phyloP scores from a whole-genome alignment of 306 rosid genomes.

The Trifolium subterraneum region DNA sequence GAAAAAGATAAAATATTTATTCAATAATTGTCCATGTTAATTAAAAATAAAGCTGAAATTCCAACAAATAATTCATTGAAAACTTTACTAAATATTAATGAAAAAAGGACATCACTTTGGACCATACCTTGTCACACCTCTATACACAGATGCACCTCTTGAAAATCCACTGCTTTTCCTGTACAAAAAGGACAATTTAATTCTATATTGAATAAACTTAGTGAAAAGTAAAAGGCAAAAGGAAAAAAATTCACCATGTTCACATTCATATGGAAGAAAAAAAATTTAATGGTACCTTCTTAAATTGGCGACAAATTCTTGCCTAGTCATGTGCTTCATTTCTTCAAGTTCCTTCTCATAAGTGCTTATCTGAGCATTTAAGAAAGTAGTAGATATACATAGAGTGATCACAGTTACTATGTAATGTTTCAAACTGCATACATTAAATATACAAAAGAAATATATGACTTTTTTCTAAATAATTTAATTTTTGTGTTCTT shows the following conservation, averaged over 20 bases:
- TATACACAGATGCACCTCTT: conserved; percentile 97
- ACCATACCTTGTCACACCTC: conserved; percentile 99
- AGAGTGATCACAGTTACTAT: conserved; percentile 39
- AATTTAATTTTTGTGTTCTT: neutral
- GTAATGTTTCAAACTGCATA: conserved; percentile 38
- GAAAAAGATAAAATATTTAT: conserved; percentile 43
- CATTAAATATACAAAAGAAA: conserved; percentile 22
- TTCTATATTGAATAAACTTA: conserved; percentile 20
- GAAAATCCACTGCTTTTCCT: conserved; percentile 99
- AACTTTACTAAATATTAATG: conserved; percentile 52
- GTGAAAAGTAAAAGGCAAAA: neutral
- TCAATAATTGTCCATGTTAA: conserved; percentile 46
- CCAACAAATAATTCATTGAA: conserved; percentile 56
- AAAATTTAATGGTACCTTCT: conserved; percentile 67
- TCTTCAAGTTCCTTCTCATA: conserved; percentile 94
- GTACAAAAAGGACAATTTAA: conserved; percentile 39
- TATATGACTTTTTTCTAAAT: conserved; percentile 28
- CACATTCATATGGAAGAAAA: conserved; percentile 26
- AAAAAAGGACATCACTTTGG: conserved; percentile 47
- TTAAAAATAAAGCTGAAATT: conserved; percentile 54
- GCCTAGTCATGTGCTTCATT: conserved; percentile 94
- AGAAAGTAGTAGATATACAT: conserved; percentile 41
- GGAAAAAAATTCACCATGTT: conserved; percentile 23
- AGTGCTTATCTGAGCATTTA: conserved; percentile 69
- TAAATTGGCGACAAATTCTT: conserved; percentile 96